Conservation (phyloP, 2,329 filamentous ascomycete species). For the Neoscytalidium dimidiatum region DNA sequence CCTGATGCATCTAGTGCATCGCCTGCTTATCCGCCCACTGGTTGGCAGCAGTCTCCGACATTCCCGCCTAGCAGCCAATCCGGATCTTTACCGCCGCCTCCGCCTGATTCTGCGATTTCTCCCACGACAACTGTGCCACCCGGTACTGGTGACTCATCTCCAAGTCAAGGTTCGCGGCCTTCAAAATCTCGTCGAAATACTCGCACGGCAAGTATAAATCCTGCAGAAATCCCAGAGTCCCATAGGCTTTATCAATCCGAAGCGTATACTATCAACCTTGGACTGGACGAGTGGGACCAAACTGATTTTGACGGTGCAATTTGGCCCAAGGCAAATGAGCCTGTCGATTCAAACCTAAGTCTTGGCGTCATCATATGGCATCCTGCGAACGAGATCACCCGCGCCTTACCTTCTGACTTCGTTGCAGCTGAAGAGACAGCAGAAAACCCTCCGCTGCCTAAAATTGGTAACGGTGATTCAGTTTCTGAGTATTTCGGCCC, state of each 20-base stretch:
- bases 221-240: constrained; percentile 7
- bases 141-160: not conserved
- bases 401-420: constrained; percentile 46
- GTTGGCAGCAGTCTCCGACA: constrained; percentile 16
- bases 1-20: not conserved
- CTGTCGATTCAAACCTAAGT: constrained; percentile 46
- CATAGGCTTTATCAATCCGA: constrained; percentile 18
- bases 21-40: constrained; percentile 6
- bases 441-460: constrained; percentile 38
- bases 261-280: constrained; percentile 32
- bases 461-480: constrained; percentile 44
- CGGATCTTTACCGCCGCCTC: not conserved
- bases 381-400: constrained; percentile 45
- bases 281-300: constrained; percentile 44
- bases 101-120: constrained; percentile 1
- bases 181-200: constrained; percentile 14
- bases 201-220: constrained; percentile 7
- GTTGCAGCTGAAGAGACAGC: constrained; percentile 43
- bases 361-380: constrained; percentile 49
- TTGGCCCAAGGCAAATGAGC: constrained; percentile 47
- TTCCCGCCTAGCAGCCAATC: not conserved
- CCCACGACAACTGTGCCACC: not conserved
- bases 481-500: constrained; percentile 53
- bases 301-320: constrained; percentile 46
- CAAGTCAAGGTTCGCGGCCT: not conserved